Conservation (phyloP, 345 rosid species). For the Populus euphratica region DNA sequence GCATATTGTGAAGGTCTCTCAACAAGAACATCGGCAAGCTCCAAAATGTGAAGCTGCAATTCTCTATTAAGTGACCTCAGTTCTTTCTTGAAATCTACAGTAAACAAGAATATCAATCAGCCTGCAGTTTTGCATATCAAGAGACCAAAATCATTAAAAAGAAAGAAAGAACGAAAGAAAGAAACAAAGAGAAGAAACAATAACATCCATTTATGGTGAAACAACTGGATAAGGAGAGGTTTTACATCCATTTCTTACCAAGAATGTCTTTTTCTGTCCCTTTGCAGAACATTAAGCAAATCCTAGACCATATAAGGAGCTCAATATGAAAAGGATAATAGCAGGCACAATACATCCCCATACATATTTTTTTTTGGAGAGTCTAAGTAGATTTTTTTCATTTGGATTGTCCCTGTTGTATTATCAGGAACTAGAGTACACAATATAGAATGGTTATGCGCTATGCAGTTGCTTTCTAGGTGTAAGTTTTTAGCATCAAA, state of each 20-base stretch:
- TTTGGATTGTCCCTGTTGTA: background rate
- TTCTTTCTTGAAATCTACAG: slow-evolving; percentile 80
- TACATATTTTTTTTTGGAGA: background rate
- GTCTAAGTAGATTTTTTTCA: background rate
- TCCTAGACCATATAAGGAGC: background rate
- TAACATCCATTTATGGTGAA: background rate
- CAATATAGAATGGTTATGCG: background rate
- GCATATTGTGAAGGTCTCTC: slow-evolving; percentile 97
- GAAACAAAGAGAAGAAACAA: background rate
- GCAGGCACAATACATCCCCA: background rate
- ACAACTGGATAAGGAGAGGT: background rate
- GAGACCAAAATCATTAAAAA: background rate
- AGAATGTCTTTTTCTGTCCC: background rate
- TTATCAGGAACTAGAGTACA: background rate
- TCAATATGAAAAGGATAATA: background rate
- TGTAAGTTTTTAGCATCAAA: background rate
- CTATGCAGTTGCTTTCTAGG: background rate
- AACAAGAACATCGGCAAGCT: slow-evolving; percentile 91
- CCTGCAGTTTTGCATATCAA: background rate
- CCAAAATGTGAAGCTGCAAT: slow-evolving; percentile 80
- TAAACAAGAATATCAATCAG: background rate
- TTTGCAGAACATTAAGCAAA: background rate
- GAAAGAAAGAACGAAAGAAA: no score
- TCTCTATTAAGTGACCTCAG: slow-evolving; percentile 74
- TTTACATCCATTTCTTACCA: background rate